Base-by-base conservation (phyloP, 2,329 filamentous ascomycete genomes). In the Orbilia brochopaga region DNA sequence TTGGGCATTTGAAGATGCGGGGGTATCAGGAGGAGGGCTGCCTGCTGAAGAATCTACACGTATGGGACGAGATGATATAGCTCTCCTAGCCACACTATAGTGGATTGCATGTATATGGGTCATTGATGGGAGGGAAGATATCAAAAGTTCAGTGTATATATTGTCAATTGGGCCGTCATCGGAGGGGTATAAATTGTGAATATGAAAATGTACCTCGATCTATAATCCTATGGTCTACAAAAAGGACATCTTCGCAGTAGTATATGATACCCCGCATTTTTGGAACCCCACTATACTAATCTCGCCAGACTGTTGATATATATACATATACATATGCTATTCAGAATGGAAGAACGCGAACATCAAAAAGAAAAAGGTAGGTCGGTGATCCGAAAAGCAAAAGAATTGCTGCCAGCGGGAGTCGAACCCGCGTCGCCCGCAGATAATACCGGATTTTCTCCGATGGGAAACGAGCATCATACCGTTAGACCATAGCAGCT, bases 1-100 rank as follows among this genome's bases (percentile, higher is more conserved):
- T 97, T 72, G 94, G 93, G 15, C 84, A 83, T 77, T 82, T 99
- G 74, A 84, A 88, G 74, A 85, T 87, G 76, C 77, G 78, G 3
- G 81, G 79, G 24, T 81, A 81, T 10, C 80, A 75, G 17, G 69
- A 65, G 24, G 65, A 70, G 30, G 69, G 75, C 10, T 74, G 74
- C 52, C 52, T 74, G 23, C 60, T 76, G 46, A 72, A 67, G 57
- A 75, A 74, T 30, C 50, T 76, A 13, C 63, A 74, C 24, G 64
- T 24, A 50, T 76, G 75, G 75, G 69, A 73, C 61, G 74, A 30
- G 46, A 1, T n/a, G 37, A 63, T 48, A 6, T 44, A 65, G 40
- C 27, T n/a, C n/a, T n/a, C n/a, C n/a, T n/a, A n/a, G n/a, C n/a
- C n/a, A n/a, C n/a, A n/a, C n/a, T n/a, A n/a, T n/a, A n/a, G n/a